Percentiles rank a stretch among this genome's conserved stretches.
These are phyloP conservation scores for Lithohypha guttulata DNA, from an alignment of 2,329 filamentous ascomycete species.

Conservation along the genomic window DNA sequence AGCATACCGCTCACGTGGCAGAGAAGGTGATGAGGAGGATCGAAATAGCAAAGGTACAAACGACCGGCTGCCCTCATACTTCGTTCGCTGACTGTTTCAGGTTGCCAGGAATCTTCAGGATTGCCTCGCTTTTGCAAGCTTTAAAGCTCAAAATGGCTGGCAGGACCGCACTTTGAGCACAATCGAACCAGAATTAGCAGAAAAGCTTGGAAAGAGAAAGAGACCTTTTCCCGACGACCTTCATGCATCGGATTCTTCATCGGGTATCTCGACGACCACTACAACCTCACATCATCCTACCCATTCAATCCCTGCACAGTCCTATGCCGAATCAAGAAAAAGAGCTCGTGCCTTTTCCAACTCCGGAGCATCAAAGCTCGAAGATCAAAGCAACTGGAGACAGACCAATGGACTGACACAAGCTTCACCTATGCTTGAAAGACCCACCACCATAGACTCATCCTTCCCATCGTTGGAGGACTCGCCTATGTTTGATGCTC, in stretches of 20 bases:
- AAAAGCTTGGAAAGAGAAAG: slow-evolving; percentile 65
- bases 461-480: slow-evolving; percentile 58
- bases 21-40: slow-evolving; percentile 62
- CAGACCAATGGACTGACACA: slow-evolving; percentile 64
- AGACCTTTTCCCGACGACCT: slow-evolving; percentile 57
- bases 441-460: slow-evolving; percentile 57
- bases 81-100: slow-evolving; percentile 40
- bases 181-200: slow-evolving; percentile 74
- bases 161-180: slow-evolving; percentile 77
- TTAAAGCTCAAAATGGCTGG: slow-evolving; percentile 95
- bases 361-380: slow-evolving; percentile 41
- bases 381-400: slow-evolving; percentile 58
- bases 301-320: slow-evolving; percentile 34
- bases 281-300: slow-evolving; percentile 58
- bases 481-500: slow-evolving; percentile 25
- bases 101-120: slow-evolving; percentile 89
- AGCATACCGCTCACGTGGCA: slow-evolving; percentile 28
- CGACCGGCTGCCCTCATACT: slow-evolving; percentile 1
- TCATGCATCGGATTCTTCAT: slow-evolving; percentile 72
- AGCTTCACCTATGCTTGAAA: slow-evolving; percentile 72
- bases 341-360: slow-evolving; percentile 59
- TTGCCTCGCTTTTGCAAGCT: slow-evolving; percentile 86
- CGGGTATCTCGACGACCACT: slow-evolving; percentile 57
- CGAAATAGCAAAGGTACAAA: slow-evolving; percentile 61
- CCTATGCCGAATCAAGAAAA: slow-evolving; percentile 45